Evolutionary conservation across 2,329 filamentous ascomycete genomes (phyloP).

Genomic region (Trichoderma pleuroti): DNA sequence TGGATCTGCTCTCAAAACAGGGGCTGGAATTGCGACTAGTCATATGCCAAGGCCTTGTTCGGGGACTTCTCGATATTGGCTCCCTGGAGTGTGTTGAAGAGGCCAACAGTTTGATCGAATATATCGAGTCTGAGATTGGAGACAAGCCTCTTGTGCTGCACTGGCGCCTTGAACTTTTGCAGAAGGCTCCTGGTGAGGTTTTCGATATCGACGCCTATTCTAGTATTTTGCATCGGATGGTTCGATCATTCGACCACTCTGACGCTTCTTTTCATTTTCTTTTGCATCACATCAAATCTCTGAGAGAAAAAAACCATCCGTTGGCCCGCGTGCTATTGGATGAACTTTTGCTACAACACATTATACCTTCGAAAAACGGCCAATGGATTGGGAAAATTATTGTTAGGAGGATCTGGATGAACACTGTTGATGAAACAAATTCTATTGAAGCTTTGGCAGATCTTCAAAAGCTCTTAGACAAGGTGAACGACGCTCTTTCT

Average conservation of each 20-base stretch:
- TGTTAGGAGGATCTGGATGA: conserved; percentile 65
- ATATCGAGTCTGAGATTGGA: conserved; percentile 61
- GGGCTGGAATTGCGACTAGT: conserved; percentile 62
- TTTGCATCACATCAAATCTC: conserved; percentile 63
- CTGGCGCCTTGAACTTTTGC: conserved; percentile 65
- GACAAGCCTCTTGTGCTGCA: conserved; percentile 64
- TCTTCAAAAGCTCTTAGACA: conserved; percentile 27
- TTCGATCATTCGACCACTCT: conserved; percentile 56
- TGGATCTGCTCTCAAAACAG: conserved; percentile 55
- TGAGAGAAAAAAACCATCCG: conserved; percentile 53
- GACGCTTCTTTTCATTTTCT: conserved; percentile 63
- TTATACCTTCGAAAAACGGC: conserved; percentile 47
- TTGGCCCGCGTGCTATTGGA: conserved; percentile 55
- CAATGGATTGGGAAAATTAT: conserved; percentile 67
- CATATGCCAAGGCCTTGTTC: conserved; percentile 62
- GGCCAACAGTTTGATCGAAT: conserved; percentile 54
- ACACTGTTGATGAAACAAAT: conserved; percentile 44
- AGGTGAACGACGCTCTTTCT: conserved; percentile 43
- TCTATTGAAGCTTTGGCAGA: conserved; percentile 22
- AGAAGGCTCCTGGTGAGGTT: conserved; percentile 41
- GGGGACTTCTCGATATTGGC: conserved; percentile 48
- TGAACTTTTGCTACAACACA: conserved; percentile 57
- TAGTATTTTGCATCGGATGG: conserved; percentile 57
- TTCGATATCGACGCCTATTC: conserved; percentile 50
- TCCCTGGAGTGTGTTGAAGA: conserved; percentile 44